Conservation (phyloP, 2,329 filamentous ascomycete genomes). For the Domatiomyces globalis region DNA sequence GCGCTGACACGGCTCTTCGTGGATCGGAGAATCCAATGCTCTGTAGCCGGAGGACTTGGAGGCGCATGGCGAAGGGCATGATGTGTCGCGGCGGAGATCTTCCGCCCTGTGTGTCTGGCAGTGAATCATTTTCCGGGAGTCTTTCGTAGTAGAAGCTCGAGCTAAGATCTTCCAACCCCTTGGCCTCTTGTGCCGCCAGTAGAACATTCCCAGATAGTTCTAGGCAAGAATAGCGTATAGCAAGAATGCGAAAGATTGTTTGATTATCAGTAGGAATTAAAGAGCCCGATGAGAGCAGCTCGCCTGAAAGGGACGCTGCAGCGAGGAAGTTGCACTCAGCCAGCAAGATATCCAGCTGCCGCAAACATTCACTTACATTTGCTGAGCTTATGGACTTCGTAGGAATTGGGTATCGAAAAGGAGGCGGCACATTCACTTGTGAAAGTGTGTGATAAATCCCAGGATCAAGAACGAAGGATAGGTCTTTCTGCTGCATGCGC, state of each 20-base stretch:
- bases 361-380: conserved; percentile 29
- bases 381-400: conserved; percentile 48
- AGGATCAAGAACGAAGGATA: conserved; percentile 64
- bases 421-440: conserved; percentile 41
- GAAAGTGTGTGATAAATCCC: conserved; percentile 73
- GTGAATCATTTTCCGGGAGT: conserved; percentile 2
- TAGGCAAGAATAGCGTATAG: conserved; percentile 68
- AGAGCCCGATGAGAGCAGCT: conserved; percentile 29
- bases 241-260: conserved; percentile 62
- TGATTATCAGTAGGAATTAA: conserved; percentile 39
- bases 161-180: conserved; percentile 46
- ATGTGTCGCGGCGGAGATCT: conserved; percentile 54
- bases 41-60: conserved; percentile 70
- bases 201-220: conserved; percentile 60
- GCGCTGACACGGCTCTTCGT: conserved; percentile 70
- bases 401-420: conserved; percentile 56
- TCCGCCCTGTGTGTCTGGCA: conserved; percentile 35
- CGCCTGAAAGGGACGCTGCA: conserved; percentile 44
- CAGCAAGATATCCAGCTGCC: conserved; percentile 50
- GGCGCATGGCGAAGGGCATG: conserved; percentile 74
- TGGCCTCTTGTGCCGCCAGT: conserved; percentile 53
- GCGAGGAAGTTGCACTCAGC: conserved; percentile 62
- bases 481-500: conserved; percentile 46
- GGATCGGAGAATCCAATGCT: conserved; percentile 76
- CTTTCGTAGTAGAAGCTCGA: conserved; percentile 40